Conservation (phyloP, 352 stramenopile genomes). For the Phytophthora quininea region DNA sequence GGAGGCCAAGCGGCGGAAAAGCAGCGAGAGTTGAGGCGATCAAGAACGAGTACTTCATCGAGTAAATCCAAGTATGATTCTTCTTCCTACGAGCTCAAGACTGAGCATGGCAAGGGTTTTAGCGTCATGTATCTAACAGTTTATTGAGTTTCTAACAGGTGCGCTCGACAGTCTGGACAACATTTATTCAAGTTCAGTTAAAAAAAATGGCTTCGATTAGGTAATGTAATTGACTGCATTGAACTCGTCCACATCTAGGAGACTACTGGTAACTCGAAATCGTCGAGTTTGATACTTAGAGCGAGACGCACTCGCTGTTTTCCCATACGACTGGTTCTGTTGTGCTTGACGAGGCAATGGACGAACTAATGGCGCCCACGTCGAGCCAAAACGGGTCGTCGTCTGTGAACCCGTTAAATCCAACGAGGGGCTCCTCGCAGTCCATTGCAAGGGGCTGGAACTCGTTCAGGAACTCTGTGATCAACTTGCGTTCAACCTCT, state of each 20-base stretch:
- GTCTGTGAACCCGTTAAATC: conserved; percentile 14
- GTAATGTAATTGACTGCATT: conserved; percentile 31
- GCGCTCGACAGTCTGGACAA: too few species aligned
- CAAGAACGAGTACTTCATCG: too few species aligned
- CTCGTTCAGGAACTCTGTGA: conserved; percentile 39
- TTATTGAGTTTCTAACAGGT: too few species aligned
- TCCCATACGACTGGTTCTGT: conserved; percentile 14
- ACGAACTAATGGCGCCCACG: conserved; percentile 23
- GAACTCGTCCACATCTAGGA: conserved; percentile 7
- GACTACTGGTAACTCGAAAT: conserved; percentile 23
- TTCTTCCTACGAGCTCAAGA: too few species aligned
- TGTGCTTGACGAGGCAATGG: conserved; percentile 20
- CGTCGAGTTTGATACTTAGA: conserved; percentile 20
- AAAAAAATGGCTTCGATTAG: conserved; percentile 7
- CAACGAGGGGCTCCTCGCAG: conserved; percentile 20
- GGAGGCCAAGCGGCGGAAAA: conserved; percentile 38
- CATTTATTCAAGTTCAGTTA: background rate
- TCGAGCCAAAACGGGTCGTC: conserved; percentile 31
- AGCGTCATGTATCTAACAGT: too few species aligned
- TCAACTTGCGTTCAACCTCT: conserved; percentile 24
- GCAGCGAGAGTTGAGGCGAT: too few species aligned
- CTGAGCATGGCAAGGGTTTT: too few species aligned
- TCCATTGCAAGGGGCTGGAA: conserved; percentile 35
- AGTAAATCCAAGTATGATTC: too few species aligned
- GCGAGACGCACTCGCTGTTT: conserved; percentile 21